Evolutionary conservation across 1,284 basidiomycete species (phyloP).

Genomic region (Ceratobasidium sp.): DNA sequence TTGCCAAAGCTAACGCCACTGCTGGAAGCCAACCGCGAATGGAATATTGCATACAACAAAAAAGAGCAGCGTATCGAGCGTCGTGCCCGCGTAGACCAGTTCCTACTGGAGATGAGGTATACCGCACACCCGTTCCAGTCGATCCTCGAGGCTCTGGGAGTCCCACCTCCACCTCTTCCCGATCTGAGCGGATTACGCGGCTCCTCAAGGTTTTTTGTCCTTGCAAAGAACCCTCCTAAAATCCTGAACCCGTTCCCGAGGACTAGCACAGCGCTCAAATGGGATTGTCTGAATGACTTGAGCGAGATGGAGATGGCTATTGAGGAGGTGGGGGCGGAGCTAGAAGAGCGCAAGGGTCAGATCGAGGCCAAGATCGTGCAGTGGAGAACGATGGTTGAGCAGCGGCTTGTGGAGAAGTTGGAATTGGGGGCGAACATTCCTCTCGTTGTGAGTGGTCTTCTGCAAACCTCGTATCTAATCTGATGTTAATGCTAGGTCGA

Average conservation of each 20-base stretch:
- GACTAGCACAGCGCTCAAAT: not conserved
- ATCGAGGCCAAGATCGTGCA: not conserved
- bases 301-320: not conserved
- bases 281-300: not conserved
- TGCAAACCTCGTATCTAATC: not conserved
- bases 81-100: not conserved
- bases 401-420: constrained; percentile 2
- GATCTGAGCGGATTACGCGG: too few species aligned
- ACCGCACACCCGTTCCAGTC: not conserved
- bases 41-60: not conserved
- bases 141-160: not conserved
- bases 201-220: too few species aligned
- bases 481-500: not conserved
- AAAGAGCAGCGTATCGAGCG: not conserved
- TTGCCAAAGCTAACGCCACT: constrained; percentile 11
- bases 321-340: not conserved
- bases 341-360: not conserved
- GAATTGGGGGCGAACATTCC: not conserved
- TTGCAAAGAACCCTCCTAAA: not conserved
- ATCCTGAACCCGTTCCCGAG: not conserved
- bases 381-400: not conserved
- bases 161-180: not conserved
- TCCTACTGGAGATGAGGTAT: not conserved
- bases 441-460: not conserved
- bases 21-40: constrained; percentile 6